A percentile compares a stretch with the other conserved stretches of the same genome.
Evolutionary conservation across 2,329 filamentous ascomycete genomes (phyloP).

Genomic region (Aspergillus sojae): DNA sequence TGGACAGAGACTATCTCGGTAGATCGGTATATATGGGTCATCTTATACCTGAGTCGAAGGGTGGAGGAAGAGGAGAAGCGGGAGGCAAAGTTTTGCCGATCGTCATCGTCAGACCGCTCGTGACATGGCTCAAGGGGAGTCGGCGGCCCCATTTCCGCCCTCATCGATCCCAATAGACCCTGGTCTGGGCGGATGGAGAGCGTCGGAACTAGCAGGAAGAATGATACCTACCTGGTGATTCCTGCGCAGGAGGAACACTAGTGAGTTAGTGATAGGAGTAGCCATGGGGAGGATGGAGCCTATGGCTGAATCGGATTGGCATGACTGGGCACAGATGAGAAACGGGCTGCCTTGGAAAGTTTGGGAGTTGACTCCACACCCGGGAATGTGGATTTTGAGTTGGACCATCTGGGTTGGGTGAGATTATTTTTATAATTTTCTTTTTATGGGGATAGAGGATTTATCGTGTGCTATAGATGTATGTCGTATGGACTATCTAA

Average conservation of each 20-base stretch:
- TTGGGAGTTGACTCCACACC: slow-evolving; percentile 11
- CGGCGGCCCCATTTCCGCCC: slow-evolving; percentile 10
- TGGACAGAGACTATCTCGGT: background rate
- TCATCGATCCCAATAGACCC: slow-evolving; percentile 5
- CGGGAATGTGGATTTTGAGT: slow-evolving; percentile 18
- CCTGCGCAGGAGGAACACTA: slow-evolving; percentile 6
- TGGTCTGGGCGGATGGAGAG: slow-evolving; percentile 10
- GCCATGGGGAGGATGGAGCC: slow-evolving; percentile 11
- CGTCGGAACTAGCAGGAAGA: slow-evolving; percentile 6
- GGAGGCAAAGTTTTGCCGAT: slow-evolving; percentile 22
- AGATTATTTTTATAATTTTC: slow-evolving; percentile 6
- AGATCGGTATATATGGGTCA: background rate
- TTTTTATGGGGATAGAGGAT: background rate
- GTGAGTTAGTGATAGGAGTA: slow-evolving; percentile 6
- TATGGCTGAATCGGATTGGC: slow-evolving; percentile 14
- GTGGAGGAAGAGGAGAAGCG: background rate
- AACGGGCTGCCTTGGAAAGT: slow-evolving; percentile 12
- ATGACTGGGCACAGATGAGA: slow-evolving; percentile 15
- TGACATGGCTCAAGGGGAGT: slow-evolving; percentile 15
- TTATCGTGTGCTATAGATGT: background rate
- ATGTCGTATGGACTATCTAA: background rate
- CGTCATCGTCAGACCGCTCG: slow-evolving; percentile 20
- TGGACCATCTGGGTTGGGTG: slow-evolving; percentile 10
- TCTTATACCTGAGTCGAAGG: background rate
- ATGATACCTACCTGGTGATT: background rate